Evolutionary conservation across 2,329 filamentous ascomycete genomes (phyloP), one percentile per base, ranked within the genome.

Genomic region (Rhynchosporium graminicola): DNA sequence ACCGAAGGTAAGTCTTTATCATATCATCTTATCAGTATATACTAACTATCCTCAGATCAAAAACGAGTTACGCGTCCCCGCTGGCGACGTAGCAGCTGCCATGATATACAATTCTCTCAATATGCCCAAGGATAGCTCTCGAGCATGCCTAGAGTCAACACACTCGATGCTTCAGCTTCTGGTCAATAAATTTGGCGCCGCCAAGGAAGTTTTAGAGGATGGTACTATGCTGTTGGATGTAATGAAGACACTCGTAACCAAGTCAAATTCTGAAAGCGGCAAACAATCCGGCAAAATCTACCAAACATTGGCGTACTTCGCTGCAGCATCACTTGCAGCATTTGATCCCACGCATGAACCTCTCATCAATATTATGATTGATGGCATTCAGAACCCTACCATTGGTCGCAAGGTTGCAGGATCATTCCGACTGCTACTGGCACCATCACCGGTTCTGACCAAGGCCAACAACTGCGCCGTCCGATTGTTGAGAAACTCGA

Each of bases 171-270:
- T 73, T 2, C 71, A 74, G 46, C 59, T 74, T 4, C 51, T 73
- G 0, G 62, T 74, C 12, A 74, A 73, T 55, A 74, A 74, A 43
- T 74, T 72, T 31, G 57, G 58, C 43, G 71, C 68, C 5, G 42
- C 65, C 10, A 57, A 57, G 10, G 56, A 62, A 15, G 42, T 3
- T 15, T 45, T 42, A 13, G 46, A 12, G 10, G 42, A 47, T 43
- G 40, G 36, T 0, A 40, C 15, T 40, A 50, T 46, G 31, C 42
- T 69, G 8, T 52, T 70, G 13, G n/a, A 67, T 10, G 12, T 65
- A 13, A 65, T 73, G 57, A 46, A 64, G 8, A 43, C 59, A 2
- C 33, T 67, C 0, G 54, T 70, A 9, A 45, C 63, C 3, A 47
- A 28, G 29, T 47, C 28, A 6, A 55, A n/a, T 52, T 48, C 60